Evolutionary conservation across 1,139 yeast species (phyloP), one percentile per base, ranked within the genome.

Genomic region (Torulaspora pretoriensis): DNA sequence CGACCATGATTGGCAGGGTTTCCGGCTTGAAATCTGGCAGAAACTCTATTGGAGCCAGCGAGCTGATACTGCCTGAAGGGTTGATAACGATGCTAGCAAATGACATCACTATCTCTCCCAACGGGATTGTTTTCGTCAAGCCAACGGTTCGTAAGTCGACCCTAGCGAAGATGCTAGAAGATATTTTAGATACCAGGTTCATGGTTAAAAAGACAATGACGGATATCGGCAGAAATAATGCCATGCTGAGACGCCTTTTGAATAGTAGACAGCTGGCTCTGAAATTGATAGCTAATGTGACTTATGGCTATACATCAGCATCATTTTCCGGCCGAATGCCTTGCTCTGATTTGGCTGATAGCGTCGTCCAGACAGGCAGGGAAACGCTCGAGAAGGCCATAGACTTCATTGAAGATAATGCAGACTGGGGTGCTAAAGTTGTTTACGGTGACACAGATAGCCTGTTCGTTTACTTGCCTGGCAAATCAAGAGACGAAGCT

Each of bases 401-500:
- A 33, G 75, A 75, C 3, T 59, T 75, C 42, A 89, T 92, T 44
- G 94, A 88, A 49, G 55, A 61, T 0, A 74, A 78, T 24, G 55
- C 57, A 1, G 61, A 71, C 27, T 86, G 88, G 86, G 90, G 92
- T 2, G 97, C 96, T 0, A 82, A 85, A 56, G 97, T 92, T 0
- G 96, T 92, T 0, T 92, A 92, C 64, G 98, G 98, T 4, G 98
- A 92, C 63, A 92, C 98, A 0, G 98, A 92, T 64, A 86, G 96
- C 35, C 67, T 92, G 43, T 92, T 92, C 72, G 90, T 92, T 2
- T 86, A 87, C 59, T 73, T 92, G 8, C 97, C 97, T 0, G 97
- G 97, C 0, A 80, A 80, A 56, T 71, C 87, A 0, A 78, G 75
- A 51, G 75, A 69, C 1, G 94, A 89, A 35, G 97, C 97, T 0